phyloP scores from a whole-genome alignment of 176 grass and related monocot genomes.

The Thinopyrum elongatum region DNA sequence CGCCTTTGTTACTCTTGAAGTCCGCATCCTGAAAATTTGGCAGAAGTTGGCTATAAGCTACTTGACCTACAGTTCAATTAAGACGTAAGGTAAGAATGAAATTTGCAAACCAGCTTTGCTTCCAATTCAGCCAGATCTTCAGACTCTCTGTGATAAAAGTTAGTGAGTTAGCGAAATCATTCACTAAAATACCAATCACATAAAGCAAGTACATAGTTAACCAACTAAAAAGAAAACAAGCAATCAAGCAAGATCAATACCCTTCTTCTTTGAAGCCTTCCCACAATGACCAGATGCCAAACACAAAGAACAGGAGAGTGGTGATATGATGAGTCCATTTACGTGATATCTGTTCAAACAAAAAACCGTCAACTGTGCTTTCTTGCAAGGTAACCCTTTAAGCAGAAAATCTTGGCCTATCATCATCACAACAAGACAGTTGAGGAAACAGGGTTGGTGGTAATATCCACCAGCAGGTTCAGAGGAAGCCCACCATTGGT shows the following conservation, averaged over 20 bases:
- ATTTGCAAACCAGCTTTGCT: slow-evolving; percentile 74
- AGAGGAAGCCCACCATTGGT: background rate
- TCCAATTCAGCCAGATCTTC: slow-evolving; percentile 94
- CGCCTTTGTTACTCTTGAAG: slow-evolving; percentile 68
- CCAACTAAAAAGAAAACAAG: background rate
- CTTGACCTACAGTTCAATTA: background rate
- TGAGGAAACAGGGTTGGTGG: background rate
- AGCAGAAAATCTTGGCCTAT: background rate
- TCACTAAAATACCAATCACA: slow-evolving; percentile 19
- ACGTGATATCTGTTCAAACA: slow-evolving; percentile 79
- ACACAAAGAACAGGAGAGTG: slow-evolving; percentile 84
- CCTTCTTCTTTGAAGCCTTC: slow-evolving; percentile 88
- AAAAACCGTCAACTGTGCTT: slow-evolving; percentile 1
- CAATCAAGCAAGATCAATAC: slow-evolving; percentile 38
- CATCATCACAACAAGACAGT: background rate
- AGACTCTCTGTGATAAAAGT: slow-evolving; percentile 48
- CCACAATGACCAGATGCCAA: slow-evolving; percentile 97
- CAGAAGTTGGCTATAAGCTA: slow-evolving; percentile 30
- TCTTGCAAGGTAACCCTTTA: background rate
- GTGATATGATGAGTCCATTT: slow-evolving; percentile 96
- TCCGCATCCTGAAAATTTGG: slow-evolving; percentile 67
- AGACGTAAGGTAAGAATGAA: slow-evolving; percentile 19
- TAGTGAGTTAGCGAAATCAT: background rate
- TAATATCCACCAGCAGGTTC: background rate
- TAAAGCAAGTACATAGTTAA: slow-evolving; percentile 1